phyloP scores from a whole-genome alignment of 1,284 basidiomycete genomes.

The Apiotrichum veenhuisii region DNA sequence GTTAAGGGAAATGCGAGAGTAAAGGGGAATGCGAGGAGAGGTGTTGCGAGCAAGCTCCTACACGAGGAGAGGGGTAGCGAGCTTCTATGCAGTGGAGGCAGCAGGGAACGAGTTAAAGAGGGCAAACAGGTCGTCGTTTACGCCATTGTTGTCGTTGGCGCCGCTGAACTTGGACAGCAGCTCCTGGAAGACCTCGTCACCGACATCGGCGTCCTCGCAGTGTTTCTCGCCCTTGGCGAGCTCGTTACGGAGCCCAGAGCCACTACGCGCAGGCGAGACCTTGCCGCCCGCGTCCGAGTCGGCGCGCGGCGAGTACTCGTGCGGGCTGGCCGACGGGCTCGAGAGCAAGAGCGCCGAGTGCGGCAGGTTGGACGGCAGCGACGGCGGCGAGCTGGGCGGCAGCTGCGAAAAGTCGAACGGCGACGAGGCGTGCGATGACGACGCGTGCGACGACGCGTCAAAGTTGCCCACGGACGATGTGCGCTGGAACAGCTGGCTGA shows the following conservation, averaged over 20 bases:
- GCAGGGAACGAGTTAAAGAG: constrained; percentile 20
- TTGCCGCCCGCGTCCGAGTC: background rate
- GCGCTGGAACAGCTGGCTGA: constrained; percentile 36
- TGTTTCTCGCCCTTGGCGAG: background rate
- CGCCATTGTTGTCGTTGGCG: background rate
- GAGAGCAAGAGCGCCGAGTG: constrained; percentile 36
- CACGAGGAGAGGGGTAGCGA: too few relatives aligned
- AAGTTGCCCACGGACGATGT: constrained; percentile 28
- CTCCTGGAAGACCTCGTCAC: constrained; percentile 6
- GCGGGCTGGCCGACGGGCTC: constrained; percentile 17
- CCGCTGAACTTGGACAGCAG: constrained; percentile 14
- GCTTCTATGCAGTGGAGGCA: background rate
- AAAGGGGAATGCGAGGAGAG: too few relatives aligned
- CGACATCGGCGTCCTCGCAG: background rate
- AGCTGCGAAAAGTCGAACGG: constrained; percentile 43
- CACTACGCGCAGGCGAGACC: constrained; percentile 1
- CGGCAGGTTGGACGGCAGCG: constrained; percentile 23
- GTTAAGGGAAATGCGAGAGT: background rate
- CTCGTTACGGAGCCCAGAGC: constrained; percentile 11
- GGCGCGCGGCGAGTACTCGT: constrained; percentile 7
- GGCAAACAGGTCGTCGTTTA: constrained; percentile 18
- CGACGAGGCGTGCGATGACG: constrained; percentile 10
- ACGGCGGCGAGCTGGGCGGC: constrained; percentile 39
- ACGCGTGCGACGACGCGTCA: background rate
- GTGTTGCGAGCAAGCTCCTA: too few relatives aligned